These are phyloP conservation scores for Phytophthora europaea DNA, from an alignment of 352 stramenopile genomes.

Conservation along the genomic window DNA sequence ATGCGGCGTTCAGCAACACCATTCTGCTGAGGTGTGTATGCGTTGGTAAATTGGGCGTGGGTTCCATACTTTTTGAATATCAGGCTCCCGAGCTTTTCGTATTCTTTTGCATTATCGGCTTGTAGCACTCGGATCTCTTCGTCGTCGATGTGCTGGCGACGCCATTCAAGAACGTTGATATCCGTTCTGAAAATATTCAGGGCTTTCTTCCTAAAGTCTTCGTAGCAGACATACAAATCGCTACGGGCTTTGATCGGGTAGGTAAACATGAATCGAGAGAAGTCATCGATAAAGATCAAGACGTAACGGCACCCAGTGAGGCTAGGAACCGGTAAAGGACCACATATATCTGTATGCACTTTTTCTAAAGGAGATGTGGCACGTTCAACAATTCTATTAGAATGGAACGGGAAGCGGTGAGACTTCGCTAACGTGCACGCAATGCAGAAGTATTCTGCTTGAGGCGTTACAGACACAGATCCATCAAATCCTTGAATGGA, in stretches of 20 bases:
- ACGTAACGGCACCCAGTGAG: background rate
- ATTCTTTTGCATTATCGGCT: constrained; percentile 11
- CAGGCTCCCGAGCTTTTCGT: constrained; percentile 6
- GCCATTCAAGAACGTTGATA: background rate
- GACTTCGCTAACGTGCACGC: background rate
- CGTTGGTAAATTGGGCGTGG: constrained; percentile 21
- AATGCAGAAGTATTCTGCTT: background rate
- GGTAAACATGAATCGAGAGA: background rate
- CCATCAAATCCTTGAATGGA: background rate
- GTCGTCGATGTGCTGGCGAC: background rate
- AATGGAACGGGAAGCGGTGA: background rate
- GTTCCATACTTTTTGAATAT: constrained; percentile 6
- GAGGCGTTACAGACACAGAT: background rate
- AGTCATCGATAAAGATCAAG: background rate
- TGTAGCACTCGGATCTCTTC: constrained; percentile 1
- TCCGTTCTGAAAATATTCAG: background rate
- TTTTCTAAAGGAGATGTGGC: no score
- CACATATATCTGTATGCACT: no score
- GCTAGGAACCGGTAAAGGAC: no score
- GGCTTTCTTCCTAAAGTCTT: background rate
- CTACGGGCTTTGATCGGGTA: background rate
- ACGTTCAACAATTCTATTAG: background rate
- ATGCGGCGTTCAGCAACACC: constrained; percentile 6
- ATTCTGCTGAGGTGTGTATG: constrained; percentile 16
- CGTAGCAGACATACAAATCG: background rate